Base-by-base conservation (phyloP, 805 yeast species). In the Monosporozyma unispora region DNA sequence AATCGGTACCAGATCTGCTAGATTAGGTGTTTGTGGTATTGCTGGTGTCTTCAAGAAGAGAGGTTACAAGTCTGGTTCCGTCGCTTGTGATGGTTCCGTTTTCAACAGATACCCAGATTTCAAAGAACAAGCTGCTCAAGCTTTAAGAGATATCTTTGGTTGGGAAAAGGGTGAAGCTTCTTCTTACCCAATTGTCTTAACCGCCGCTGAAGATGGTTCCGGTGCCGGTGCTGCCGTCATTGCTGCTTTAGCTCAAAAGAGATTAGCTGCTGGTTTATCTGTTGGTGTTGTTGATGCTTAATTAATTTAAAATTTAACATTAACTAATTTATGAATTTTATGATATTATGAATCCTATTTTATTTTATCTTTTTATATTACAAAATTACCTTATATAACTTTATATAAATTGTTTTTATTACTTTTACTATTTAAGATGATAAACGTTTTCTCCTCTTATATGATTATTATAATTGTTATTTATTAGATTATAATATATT, bases 161-260 rank as follows among this genome's bases (percentile, higher is more conserved):
- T 91, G 96, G 96, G 55, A 57, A 31, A 64, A 70, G 37, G 69
- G 64, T 53, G 64, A 66, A 46, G 67, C 70, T 48, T 61, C 70
- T 45, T 66, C 68, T 41, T 88, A 88, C 68, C 98, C 98, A 56
- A 82, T 93, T 63, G 71, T 76, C 55, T 81, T 90, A 58, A 87
- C 84, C 39, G 86, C 95, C 51, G 98, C 99, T 56, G 96, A 91
- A 73, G 99, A 93, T 73, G 99, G 99, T 61, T 84, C 93, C 37
- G 98, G 98, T 74, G 96, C 87, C 45, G 99, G 99, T 66, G 99
- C 99, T 50, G 99, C 98, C 47, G 79, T 91, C 61, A 91, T 93
- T 71, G 98, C 99, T 49, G 97, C 98, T 42, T 78, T 91, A 69
- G 84, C 98, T 50, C 80, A 84, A 68, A 76, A 80, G 68, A 83